phyloP scores from a whole-genome alignment of 495 filamentous ascomycete species.

The Hypoxylon crocopeplum region DNA sequence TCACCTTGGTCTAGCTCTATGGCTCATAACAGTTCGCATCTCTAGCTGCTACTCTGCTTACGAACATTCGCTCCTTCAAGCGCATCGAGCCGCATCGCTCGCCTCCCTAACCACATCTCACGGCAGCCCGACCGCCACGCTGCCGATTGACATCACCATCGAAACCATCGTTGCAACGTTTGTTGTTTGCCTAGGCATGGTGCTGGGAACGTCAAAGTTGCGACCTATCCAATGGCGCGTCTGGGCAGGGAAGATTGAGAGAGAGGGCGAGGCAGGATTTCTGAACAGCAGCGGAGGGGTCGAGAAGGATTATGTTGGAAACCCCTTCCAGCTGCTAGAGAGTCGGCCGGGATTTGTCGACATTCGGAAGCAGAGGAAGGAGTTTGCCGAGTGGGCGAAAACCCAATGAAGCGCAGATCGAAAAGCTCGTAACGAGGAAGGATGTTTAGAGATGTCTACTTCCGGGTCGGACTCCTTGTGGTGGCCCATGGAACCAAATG shows the following conservation, averaged over 20 bases:
- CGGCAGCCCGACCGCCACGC: conserved; percentile 38
- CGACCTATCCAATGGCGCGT: conserved; percentile 81
- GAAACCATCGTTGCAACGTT: conserved; percentile 78
- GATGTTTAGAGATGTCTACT: background rate
- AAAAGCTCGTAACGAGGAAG: background rate
- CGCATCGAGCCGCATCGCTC: conserved; percentile 58
- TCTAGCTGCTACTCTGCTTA: conserved; percentile 83
- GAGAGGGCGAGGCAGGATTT: conserved; percentile 73
- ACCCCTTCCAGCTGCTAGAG: conserved; percentile 56
- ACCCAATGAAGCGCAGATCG: conserved; percentile 8
- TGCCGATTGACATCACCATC: conserved; percentile 79
- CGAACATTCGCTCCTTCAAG: conserved; percentile 76
- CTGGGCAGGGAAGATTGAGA: conserved; percentile 85
- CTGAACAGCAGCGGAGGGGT: conserved; percentile 69
- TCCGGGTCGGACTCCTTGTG: background rate
- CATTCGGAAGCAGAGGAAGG: conserved; percentile 71
- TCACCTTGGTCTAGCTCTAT: background rate
- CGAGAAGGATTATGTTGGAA: conserved; percentile 58
- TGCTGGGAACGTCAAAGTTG: conserved; percentile 70
- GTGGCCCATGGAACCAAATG: no score
- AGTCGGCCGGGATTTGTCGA: conserved; percentile 57
- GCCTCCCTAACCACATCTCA: conserved; percentile 52
- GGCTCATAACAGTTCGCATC: conserved; percentile 8
- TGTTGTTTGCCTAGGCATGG: conserved; percentile 71
- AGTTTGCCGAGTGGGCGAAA: conserved; percentile 78